A percentile compares a stretch with the other conserved stretches of the same genome.
Evolutionary conservation across 1,284 basidiomycete species (phyloP).

Genomic region (Puccinia novopanici): DNA sequence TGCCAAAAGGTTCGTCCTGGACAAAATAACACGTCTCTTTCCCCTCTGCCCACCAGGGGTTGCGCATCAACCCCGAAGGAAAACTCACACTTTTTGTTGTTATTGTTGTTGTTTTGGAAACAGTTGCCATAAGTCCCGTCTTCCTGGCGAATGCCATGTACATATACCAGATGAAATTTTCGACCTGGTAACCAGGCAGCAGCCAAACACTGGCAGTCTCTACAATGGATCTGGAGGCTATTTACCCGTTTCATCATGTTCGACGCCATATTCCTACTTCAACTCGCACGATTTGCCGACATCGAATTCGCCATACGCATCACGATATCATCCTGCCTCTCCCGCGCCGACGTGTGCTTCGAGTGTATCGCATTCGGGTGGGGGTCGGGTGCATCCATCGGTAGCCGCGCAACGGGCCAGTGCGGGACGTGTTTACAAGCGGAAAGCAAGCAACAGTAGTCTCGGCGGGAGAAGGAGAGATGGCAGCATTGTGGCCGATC

Average conservation of each 20-base stretch:
- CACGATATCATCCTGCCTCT: conserved; percentile 28
- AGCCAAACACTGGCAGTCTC: background rate
- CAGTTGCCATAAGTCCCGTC: conserved; percentile 49
- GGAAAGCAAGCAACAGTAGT: conserved; percentile 49
- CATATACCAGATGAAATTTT: conserved; percentile 48
- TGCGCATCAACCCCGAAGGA: background rate
- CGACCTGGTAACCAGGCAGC: conserved; percentile 39
- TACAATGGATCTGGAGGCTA: conserved; percentile 21
- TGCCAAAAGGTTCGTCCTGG: conserved; percentile 35
- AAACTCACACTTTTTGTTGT: background rate
- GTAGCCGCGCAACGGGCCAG: conserved; percentile 49
- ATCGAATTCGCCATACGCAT: background rate
- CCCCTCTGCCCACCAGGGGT: background rate
- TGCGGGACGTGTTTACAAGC: conserved; percentile 46
- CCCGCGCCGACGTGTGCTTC: conserved; percentile 48
- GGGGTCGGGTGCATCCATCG: conserved; percentile 45
- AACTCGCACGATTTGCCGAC: background rate
- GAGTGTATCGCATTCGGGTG: conserved; percentile 19
- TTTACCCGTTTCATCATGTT: conserved; percentile 41
- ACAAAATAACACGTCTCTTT: background rate
- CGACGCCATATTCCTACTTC: conserved; percentile 41
- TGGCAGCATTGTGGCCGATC: background rate
- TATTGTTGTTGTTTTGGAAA: background rate
- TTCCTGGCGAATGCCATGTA: conserved; percentile 46
- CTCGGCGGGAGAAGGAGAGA: conserved; percentile 3